These are phyloP conservation scores for Potentilla sterilis DNA, from an alignment of 306 rosid genomes.

Conservation along the genomic window DNA sequence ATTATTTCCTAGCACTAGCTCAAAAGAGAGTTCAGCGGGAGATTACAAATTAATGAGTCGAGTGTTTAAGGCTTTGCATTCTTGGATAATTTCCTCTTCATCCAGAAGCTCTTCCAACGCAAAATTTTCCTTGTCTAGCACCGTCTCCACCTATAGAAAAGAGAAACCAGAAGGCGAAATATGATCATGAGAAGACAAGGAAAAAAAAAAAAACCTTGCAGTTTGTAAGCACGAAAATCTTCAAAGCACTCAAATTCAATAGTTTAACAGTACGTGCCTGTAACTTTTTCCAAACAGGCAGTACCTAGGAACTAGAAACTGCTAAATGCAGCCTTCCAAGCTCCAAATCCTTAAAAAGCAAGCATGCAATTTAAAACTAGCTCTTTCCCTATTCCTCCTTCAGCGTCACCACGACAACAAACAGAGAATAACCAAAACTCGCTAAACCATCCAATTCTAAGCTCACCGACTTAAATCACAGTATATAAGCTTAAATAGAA, in stretches of 20 bases:
- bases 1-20: not conserved
- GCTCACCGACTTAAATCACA: not conserved
- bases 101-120: constrained; percentile 96
- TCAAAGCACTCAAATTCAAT: constrained; percentile 13
- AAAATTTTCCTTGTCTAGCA: constrained; percentile 89
- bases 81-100: constrained; percentile 98
- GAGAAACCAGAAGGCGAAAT: constrained; percentile 1
- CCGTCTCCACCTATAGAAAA: constrained; percentile 71
- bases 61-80: constrained; percentile 97
- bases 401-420: not conserved
- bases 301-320: not conserved
- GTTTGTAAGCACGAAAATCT: constrained; percentile 9
- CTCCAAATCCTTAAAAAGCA: constrained; percentile 9
- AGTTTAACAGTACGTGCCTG: not conserved
- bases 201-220: not conserved
- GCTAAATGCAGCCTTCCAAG: not conserved
- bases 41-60: constrained; percentile 91
- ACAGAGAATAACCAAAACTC: not conserved
- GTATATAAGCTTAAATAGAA: not conserved
- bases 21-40: constrained; percentile 15
- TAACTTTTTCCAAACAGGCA: not conserved
- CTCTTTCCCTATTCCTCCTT: not conserved
- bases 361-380: not conserved
- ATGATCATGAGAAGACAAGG: not conserved
- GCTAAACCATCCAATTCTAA: not conserved